Evolutionary conservation across 169 alveolate genomes (phyloP), one percentile per base, ranked within the genome.

Genomic region (Eimeria zaria): DNA sequence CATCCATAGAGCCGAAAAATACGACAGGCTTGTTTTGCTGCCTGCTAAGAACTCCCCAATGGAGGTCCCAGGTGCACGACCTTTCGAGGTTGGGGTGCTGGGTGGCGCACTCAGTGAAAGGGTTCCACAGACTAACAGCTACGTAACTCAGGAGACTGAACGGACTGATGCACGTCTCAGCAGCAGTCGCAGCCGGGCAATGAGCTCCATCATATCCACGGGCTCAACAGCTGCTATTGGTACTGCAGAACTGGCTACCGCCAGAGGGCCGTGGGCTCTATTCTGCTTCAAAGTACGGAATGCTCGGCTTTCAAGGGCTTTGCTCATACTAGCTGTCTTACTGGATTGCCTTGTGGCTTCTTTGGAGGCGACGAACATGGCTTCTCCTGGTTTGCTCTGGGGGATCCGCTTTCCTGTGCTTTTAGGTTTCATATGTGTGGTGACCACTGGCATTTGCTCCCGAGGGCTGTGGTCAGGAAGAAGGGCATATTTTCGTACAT

Each of bases 141-240:
- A 20, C 48, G 94, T 24, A n/a, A 87, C 94, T 44, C 94, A 87
- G 83, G 94, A 67, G 41, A 87, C 94, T 30, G 94, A 87, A 24
- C 94, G 94, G 46, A 87, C 81, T 4, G 94, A 87, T 41, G 67
- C 62, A 41, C 94, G 48, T 33, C 48, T 87, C 67, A 87, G 94
- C 94, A 87, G 94, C 83, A 27, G 33, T 20, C 94, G 94, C 14
- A 87, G 94, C 94, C 94, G 94, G 44, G 94, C 83, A 44, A 44
- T 87, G 83, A 87, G 94, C 67, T 87, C 94, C 18, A 33, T 87
- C 16, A 55, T 87, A 8, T 87, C 94, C 51, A 64, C 83, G 48
- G 64, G 94, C 64, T 33, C 94, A 39, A 16, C 67, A 27, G 94
- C 16, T 14, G 94, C 83, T 44, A 36, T 64, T 9, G 71, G 83